A percentile compares a stretch with the other conserved stretches of the same genome.
Conservation (phyloP, 1,139 yeast genomes). For the Cylindricascospora bacillispora region DNA sequence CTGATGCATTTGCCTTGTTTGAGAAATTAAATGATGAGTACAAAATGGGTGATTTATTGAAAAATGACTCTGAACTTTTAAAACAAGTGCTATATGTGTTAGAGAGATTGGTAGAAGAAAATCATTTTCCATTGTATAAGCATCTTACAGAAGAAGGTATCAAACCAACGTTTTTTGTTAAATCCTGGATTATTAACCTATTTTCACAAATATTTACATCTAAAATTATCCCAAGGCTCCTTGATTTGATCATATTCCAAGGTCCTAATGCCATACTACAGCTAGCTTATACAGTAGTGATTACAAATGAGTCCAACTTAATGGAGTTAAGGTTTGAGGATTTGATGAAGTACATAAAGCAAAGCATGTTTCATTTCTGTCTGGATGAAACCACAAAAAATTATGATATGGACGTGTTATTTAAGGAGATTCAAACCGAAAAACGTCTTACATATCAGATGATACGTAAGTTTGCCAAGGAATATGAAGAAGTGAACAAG, state of each 20-base stretch:
- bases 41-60: constrained; percentile 53
- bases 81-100: constrained; percentile 72
- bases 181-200: constrained; percentile 1
- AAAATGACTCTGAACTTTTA: constrained; percentile 83
- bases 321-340: constrained; percentile 59
- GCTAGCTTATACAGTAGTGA: constrained; percentile 68
- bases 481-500: constrained; percentile 60
- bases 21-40: constrained; percentile 74
- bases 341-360: constrained; percentile 61
- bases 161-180: background rate
- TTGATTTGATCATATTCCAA: constrained; percentile 76
- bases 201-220: constrained; percentile 51
- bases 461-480: constrained; percentile 54
- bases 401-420: constrained; percentile 60
- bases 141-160: constrained; percentile 81
- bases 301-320: constrained; percentile 48
- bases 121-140: constrained; percentile 36
- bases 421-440: constrained; percentile 57
- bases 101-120: constrained; percentile 59
- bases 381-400: constrained; percentile 21
- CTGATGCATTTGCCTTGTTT: constrained; percentile 52
- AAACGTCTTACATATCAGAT: constrained; percentile 62
- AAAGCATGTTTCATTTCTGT: constrained; percentile 53
- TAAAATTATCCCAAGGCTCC: constrained; percentile 68
- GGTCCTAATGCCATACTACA: constrained; percentile 76